Base-by-base conservation (phyloP, 140 eudicot genomes). In the Cichorium intybus region DNA sequence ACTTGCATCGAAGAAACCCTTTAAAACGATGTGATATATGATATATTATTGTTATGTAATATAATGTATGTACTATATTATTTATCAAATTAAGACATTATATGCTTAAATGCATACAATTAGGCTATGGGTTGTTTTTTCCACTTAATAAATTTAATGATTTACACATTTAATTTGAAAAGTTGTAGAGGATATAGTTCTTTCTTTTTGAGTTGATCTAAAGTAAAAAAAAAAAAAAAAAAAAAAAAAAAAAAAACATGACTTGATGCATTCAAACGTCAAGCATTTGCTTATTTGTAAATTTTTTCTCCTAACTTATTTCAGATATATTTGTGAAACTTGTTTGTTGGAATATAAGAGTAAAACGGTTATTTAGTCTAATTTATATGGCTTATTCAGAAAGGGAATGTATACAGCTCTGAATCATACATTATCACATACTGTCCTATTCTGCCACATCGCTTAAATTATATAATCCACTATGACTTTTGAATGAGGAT, bases 401-500 rank as follows among this genome's bases (percentile, higher is more conserved):
- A n/a, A n/a, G n/a, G n/a, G n/a, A n/a, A n/a, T n/a, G n/a, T n/a
- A n/a, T n/a, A n/a, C n/a, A n/a, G n/a, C n/a, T n/a, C n/a, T n/a
- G n/a, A n/a, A n/a, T n/a, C n/a, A n/a, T n/a, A n/a, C n/a, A n/a
- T n/a, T n/a, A n/a, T n/a, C n/a, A n/a, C n/a, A n/a, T n/a, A n/a
- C n/a, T n/a, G n/a, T n/a, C n/a, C n/a, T n/a, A n/a, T n/a, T n/a
- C n/a, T n/a, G n/a, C n/a, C n/a, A n/a, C n/a, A n/a, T 1, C 18
- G 2, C 18, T 43, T 11, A 7, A 10, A 14, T 18, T 20, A 43
- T 26, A 43, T 57, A 64, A 56, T 51, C 22, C 34, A 37, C 58
- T 66, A 33, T 24, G 52, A 43, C 59, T 76, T 78, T 51, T 75
- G 75, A 71, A 87, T 49, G 64, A 79, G 64, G 47, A 87, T 79